Percentiles rank a stretch among this genome's conserved stretches.
These are phyloP conservation scores for Alternaria triticimaculans DNA, from an alignment of 2,329 filamentous ascomycete species.

Conservation along the genomic window DNA sequence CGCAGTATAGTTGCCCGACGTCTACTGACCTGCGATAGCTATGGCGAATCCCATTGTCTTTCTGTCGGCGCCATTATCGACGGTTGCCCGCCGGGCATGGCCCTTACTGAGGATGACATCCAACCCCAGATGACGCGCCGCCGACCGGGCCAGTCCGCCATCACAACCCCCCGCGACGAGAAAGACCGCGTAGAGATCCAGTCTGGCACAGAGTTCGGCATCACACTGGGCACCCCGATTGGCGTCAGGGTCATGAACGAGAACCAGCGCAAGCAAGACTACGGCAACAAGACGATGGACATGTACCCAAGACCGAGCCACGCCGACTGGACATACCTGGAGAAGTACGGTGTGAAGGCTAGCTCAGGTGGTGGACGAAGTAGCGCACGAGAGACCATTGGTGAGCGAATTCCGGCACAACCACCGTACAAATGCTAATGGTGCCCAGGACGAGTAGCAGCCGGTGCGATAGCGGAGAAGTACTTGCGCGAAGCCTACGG, in stretches of 20 bases:
- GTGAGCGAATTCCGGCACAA: constrained; percentile 47
- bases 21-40: constrained; percentile 54
- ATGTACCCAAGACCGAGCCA: constrained; percentile 88
- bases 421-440: constrained; percentile 15
- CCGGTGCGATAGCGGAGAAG: constrained; percentile 91
- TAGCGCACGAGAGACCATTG: constrained; percentile 94
- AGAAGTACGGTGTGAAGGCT: constrained; percentile 96
- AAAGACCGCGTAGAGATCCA: constrained; percentile 92
- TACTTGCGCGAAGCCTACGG: constrained; percentile 82
- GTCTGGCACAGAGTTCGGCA: constrained; percentile 87
- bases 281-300: constrained; percentile 88
- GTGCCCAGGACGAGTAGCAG: constrained; percentile 77
- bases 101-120: constrained; percentile 84
- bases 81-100: constrained; percentile 85
- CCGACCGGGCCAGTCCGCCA: constrained; percentile 84
- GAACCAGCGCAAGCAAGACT: constrained; percentile 92
- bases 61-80: constrained; percentile 96
- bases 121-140: constrained; percentile 94
- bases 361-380: constrained; percentile 87
- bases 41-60: constrained; percentile 88
- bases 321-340: constrained; percentile 95
- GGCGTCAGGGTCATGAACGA: constrained; percentile 87
- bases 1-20: not conserved
- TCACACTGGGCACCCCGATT: constrained; percentile 91
- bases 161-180: constrained; percentile 92